Percentiles rank a stretch among this genome's conserved stretches.
Evolutionary conservation across 1,139 yeast genomes (phyloP).

Genomic region (Kluyveromyces sp.): DNA sequence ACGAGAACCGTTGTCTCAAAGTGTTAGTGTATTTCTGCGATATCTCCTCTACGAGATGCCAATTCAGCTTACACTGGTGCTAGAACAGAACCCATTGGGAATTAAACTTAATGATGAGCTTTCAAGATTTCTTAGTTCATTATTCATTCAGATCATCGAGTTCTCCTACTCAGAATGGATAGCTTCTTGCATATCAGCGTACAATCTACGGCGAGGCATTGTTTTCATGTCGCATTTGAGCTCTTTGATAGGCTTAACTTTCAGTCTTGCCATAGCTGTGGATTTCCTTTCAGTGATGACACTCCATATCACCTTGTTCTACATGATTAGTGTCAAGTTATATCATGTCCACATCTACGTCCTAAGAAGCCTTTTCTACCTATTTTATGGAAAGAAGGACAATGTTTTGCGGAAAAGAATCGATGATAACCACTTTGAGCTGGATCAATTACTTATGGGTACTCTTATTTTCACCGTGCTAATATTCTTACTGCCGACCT

Average conservation of each 20-base stretch:
- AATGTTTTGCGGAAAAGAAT: constrained; percentile 79
- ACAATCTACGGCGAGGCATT: constrained; percentile 32
- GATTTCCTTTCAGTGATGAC: constrained; percentile 62
- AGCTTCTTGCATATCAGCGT: constrained; percentile 22
- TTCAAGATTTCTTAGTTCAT: constrained; percentile 78
- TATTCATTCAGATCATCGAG: constrained; percentile 76
- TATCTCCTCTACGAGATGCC: constrained; percentile 34
- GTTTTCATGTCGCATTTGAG: constrained; percentile 39
- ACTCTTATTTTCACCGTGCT: constrained; percentile 79
- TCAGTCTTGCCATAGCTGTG: constrained; percentile 56
- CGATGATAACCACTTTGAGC: constrained; percentile 74
- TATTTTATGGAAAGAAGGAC: constrained; percentile 85
- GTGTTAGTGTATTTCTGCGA: constrained; percentile 13
- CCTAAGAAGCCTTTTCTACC: constrained; percentile 66
- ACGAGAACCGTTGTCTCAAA: constrained; percentile 28
- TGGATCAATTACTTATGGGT: constrained; percentile 84
- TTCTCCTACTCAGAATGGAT: constrained; percentile 47
- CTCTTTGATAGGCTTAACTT: constrained; percentile 54
- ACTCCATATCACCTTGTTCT: constrained; percentile 69
- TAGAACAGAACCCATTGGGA: constrained; percentile 90
- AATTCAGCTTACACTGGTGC: constrained; percentile 54
- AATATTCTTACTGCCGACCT: constrained; percentile 76
- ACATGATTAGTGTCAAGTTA: constrained; percentile 69
- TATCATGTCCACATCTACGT: constrained; percentile 69
- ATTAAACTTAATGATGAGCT: constrained; percentile 84